Evolutionary conservation across 441 rosid genomes (phyloP).

Genomic region (Sinapis alba): DNA sequence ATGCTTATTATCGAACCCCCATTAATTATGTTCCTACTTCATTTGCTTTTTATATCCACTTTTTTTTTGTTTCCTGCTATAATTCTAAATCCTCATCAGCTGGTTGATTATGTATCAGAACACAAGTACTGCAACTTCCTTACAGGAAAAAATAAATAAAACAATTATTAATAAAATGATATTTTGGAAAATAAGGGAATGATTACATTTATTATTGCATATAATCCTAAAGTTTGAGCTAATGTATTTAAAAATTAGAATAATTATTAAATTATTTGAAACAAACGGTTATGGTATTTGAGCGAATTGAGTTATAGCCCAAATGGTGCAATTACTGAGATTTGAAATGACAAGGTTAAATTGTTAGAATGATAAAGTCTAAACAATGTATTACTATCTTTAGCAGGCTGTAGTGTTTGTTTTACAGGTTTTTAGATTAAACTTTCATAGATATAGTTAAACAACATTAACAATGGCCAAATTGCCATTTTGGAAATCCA

Average conservation of each 20-base stretch:
- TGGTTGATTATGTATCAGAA: background rate
- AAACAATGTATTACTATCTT: background rate
- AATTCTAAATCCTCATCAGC: slow-evolving; percentile 1
- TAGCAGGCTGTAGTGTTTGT: background rate
- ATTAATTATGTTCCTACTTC: slow-evolving; percentile 35
- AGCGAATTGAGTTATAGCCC: background rate
- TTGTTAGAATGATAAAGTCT: background rate
- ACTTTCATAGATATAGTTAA: background rate
- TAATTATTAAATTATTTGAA: background rate
- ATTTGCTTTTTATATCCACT: slow-evolving; percentile 27
- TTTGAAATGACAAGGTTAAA: background rate
- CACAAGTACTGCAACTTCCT: background rate
- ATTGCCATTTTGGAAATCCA: background rate
- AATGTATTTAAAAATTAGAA: background rate
- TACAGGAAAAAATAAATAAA: background rate
- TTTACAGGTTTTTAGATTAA: background rate
- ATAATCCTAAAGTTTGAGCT: background rate
- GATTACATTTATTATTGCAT: background rate
- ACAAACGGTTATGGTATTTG: background rate
- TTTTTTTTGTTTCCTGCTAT: background rate
- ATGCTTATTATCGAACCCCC: slow-evolving; percentile 30
- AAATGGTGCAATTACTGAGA: background rate
- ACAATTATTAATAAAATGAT: background rate
- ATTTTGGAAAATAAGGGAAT: background rate
- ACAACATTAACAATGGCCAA: background rate